phyloP scores from a whole-genome alignment of 805 yeast species.

The Hanseniaspora lindneri region DNA sequence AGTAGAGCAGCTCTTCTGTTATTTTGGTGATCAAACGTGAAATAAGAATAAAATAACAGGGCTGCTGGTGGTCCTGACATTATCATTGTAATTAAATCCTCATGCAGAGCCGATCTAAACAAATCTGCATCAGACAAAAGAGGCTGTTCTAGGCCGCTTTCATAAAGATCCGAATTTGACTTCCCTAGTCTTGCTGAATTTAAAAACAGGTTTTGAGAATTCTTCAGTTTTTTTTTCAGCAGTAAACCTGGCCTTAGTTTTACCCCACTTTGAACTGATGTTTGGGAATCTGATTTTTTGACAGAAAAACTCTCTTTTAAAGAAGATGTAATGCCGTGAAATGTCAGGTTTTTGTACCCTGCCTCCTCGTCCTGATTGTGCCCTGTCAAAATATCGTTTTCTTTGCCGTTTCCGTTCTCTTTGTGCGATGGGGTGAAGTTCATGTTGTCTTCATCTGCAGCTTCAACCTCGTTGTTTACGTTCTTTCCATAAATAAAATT shows the following conservation, averaged over 20 bases:
- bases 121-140: neutral
- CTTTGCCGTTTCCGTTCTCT: neutral
- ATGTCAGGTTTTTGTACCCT: conserved; percentile 23
- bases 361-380: conserved; percentile 24
- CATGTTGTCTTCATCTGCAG: conserved; percentile 13
- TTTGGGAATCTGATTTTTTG: neutral
- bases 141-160: neutral
- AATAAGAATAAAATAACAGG: conserved; percentile 58
- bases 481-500: neutral
- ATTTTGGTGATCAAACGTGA: conserved; percentile 66
- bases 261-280: neutral
- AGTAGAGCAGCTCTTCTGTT: conserved; percentile 72
- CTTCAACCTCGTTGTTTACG: neutral
- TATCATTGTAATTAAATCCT: conserved; percentile 40
- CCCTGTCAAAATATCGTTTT: conserved; percentile 8
- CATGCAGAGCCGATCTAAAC: conserved; percentile 10
- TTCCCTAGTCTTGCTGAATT: conserved; percentile 2
- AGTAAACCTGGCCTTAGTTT: neutral
- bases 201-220: neutral
- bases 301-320: conserved; percentile 14
- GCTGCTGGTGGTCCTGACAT: conserved; percentile 63
- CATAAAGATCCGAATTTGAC: neutral
- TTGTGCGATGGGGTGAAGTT: neutral
- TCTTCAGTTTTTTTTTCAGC: neutral
- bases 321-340: conserved; percentile 27